Base-by-base conservation (phyloP, 352 stramenopile species). In the Thalassiosira livingstoniorum region DNA sequence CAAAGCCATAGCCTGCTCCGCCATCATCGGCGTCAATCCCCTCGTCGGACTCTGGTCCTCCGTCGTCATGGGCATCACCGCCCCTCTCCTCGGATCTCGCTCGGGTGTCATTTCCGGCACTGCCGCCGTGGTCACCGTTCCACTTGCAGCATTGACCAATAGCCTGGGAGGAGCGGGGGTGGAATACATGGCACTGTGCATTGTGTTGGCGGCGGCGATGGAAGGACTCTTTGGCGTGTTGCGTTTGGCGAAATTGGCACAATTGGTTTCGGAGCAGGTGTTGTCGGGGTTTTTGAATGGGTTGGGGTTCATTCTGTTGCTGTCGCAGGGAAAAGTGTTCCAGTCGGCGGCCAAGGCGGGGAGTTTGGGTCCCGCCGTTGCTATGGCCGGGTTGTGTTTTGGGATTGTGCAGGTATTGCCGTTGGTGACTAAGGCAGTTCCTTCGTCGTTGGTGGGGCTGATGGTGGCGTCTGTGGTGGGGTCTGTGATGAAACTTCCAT, bases 21-120 rank as follows among this genome's bases (percentile, higher is more conserved):
- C 74, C 13, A 87, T 87, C 18, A 67, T 87, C 27, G 80, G 80
- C 31, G 80, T 87, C 27, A 83, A 80, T 60, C 80, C 80, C 3
- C 47, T 87, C 2, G 80, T 83, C 7, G 80, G 80, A 0, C 43
- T 87, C 32, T 87, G 80, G 80, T 87, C 80, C 11, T 83, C 74
- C 13, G 80, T 87, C 23, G 66, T 78, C 10, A 82, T 87, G 80
- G 80, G 80, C 0, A 35, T 82, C 27, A 83, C 80, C 0, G 57
- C 64, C 4, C 80, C 74, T 18, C 47, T 79, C 18, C 29, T 82
- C 13, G 74, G 80, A 32, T 58, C 54, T 39, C 57, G 69, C 25
- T 18, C 47, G 1, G 80, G 80, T 43, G 73, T 86, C 47, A 86
- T 86, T 34, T 79, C 66, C 18, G 80, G 80, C 10, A 80, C 73